Evolutionary conservation across 495 filamentous ascomycete genomes (phyloP).

Genomic region (Xylaria bambusicola): DNA sequence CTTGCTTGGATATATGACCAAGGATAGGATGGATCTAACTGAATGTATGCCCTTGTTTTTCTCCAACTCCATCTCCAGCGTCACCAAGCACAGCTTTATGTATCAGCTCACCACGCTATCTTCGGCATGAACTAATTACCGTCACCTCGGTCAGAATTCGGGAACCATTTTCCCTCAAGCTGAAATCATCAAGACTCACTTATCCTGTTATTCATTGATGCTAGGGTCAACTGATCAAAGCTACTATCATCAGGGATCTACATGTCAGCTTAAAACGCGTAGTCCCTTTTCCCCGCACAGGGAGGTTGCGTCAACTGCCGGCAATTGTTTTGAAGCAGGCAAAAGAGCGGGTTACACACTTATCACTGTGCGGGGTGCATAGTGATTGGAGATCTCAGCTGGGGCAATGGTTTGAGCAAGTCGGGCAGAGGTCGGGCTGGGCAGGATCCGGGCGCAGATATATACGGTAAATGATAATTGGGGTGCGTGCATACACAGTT

Average conservation of each 20-base stretch:
- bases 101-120: neutral
- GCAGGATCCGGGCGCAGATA: neutral
- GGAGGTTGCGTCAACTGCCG: constrained; percentile 10
- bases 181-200: neutral
- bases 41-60: neutral
- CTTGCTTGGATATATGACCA: no score
- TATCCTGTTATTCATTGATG: neutral
- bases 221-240: constrained; percentile 1
- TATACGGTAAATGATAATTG: neutral
- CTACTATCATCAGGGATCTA: constrained; percentile 6
- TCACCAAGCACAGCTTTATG: neutral
- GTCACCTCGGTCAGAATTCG: neutral
- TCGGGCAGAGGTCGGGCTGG: constrained; percentile 1
- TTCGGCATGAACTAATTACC: constrained; percentile 3
- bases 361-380: neutral
- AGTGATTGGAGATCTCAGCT: neutral
- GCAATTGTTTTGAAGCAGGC: neutral
- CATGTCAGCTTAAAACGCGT: neutral
- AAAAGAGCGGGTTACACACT: neutral
- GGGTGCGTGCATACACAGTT: no score
- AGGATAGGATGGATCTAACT: neutral
- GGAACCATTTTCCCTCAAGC: neutral
- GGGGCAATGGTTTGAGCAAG: neutral
- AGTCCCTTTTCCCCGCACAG: constrained; percentile 11
- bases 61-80: no score